Percentiles rank a stretch among this genome's conserved stretches.
Conservation (phyloP, 129 eudicot genomes). For the Artemisia tridentata region DNA sequence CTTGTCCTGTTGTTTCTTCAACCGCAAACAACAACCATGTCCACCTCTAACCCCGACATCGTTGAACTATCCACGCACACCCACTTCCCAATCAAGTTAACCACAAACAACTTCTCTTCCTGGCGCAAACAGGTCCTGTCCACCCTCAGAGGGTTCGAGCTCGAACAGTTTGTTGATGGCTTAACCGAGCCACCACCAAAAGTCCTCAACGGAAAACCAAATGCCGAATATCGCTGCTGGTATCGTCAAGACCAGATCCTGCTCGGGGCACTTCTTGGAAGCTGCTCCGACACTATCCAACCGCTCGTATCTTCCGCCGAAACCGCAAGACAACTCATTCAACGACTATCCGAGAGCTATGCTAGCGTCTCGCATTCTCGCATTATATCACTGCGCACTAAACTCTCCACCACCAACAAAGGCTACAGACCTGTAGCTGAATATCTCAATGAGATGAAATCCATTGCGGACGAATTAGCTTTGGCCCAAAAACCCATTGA, state of each 20-base stretch:
- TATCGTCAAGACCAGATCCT: too few relatives aligned
- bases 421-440: background rate
- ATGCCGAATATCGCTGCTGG: too few relatives aligned
- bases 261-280: too few relatives aligned
- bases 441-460: background rate
- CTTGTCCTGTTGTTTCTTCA: too few relatives aligned
- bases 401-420: background rate
- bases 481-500: background rate
- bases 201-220: too few relatives aligned
- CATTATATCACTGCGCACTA: too few relatives aligned
- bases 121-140: constrained; percentile 12
- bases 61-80: background rate
- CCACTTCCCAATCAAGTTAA: constrained; percentile 9
- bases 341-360: background rate
- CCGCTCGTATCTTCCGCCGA: background rate
- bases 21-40: constrained; percentile 11
- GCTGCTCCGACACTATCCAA: too few relatives aligned
- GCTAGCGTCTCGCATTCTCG: background rate
- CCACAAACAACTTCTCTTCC: background rate
- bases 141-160: background rate
- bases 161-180: background rate
- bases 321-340: background rate
- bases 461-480: background rate
- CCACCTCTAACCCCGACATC: background rate
- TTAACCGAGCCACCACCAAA: background rate